Percentiles rank a stretch among this genome's conserved stretches.
These are phyloP conservation scores for Haplosporangium gracile DNA, from an alignment of 192 early-diverging fungal genomes.

Conservation along the genomic window DNA sequence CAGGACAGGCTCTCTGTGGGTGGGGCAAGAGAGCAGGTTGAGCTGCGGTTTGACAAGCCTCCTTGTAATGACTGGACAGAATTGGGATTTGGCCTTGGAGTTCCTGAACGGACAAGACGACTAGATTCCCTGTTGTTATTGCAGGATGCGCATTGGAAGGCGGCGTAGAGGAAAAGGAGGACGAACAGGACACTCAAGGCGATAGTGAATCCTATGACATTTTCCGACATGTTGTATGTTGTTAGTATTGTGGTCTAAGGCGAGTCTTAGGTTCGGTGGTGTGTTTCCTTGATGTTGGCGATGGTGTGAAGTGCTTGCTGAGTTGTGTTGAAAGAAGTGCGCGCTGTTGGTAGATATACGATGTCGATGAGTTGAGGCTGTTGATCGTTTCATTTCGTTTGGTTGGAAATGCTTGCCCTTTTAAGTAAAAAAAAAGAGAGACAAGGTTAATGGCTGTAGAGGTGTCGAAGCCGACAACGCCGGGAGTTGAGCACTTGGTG, in stretches of 20 bases:
- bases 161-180: neutral
- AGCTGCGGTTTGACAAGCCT: neutral
- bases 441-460: neutral
- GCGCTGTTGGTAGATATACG: neutral
- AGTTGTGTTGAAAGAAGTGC: neutral
- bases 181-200: neutral
- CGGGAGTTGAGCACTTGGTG: neutral
- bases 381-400: neutral
- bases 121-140: neutral
- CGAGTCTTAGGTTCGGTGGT: neutral
- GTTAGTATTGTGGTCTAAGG: too few species aligned
- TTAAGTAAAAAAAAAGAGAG: neutral
- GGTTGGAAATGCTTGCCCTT: neutral
- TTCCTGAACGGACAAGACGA: neutral
- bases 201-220: neutral
- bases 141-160: neutral
- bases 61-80: neutral
- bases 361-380: neutral
- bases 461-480: neutral
- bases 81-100: neutral
- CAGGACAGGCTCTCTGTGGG: neutral
- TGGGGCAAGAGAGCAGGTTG: neutral
- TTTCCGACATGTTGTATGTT: neutral
- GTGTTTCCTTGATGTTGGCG: neutral
- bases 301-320: neutral